Evolutionary conservation across 176 grass and related monocot genomes (phyloP).

Genomic region (Thinopyrum elongatum): DNA sequence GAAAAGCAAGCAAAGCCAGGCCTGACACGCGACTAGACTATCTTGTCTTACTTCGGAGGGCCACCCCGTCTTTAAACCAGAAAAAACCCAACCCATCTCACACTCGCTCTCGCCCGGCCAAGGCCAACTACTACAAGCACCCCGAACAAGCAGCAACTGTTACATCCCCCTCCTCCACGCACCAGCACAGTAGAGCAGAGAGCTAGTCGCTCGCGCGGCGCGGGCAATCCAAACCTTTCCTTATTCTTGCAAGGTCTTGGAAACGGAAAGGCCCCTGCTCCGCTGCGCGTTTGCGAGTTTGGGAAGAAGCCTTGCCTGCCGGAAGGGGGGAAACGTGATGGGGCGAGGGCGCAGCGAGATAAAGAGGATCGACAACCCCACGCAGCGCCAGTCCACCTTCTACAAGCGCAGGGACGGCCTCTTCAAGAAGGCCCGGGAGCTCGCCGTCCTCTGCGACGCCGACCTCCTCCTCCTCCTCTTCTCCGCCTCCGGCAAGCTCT

Average conservation of each 20-base stretch:
- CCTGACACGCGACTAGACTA: slow-evolving; percentile 32
- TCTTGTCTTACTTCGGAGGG: slow-evolving; percentile 9
- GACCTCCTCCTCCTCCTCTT: slow-evolving; percentile 99
- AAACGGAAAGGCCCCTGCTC: not conserved
- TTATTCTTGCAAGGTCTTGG: slow-evolving; percentile 44
- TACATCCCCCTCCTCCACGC: slow-evolving; percentile 18
- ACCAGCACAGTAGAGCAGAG: not conserved
- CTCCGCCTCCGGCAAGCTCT: slow-evolving; percentile 96
- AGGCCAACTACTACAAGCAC: not conserved
- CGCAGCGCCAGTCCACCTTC: slow-evolving; percentile 98
- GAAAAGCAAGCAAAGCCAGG: not conserved
- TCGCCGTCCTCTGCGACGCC: slow-evolving; percentile 91
- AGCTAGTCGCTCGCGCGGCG: not conserved
- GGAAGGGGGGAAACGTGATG: slow-evolving; percentile 30
- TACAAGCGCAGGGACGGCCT: slow-evolving; percentile 99
- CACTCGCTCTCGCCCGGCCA: not conserved
- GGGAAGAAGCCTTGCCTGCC: not conserved
- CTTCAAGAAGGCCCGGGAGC: slow-evolving; percentile 98
- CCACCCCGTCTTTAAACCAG: not conserved
- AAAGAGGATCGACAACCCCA: slow-evolving; percentile 96
- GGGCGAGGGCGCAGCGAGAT: slow-evolving; percentile 94
- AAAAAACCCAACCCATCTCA: not conserved
- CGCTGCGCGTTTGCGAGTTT: slow-evolving; percentile 22
- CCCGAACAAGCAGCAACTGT: slow-evolving; percentile 5
- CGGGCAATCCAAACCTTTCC: slow-evolving; percentile 36